Evolutionary conservation across 1,284 basidiomycete genomes (phyloP).

Genomic region (Sanghuangporus baumii): DNA sequence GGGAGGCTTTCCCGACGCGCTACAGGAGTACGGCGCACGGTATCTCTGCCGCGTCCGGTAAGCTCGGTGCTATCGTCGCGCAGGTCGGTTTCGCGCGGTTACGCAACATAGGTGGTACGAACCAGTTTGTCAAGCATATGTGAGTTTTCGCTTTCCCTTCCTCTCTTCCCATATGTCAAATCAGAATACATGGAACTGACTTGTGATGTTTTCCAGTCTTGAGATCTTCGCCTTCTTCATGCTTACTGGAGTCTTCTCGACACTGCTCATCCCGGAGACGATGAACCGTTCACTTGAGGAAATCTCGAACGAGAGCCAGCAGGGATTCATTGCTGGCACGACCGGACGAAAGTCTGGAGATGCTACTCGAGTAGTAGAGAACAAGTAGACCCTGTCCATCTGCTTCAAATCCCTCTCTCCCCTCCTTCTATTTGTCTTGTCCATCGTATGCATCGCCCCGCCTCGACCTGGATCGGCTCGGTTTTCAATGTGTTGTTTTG

Average conservation of each 20-base stretch:
- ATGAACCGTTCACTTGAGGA: slow-evolving; percentile 53
- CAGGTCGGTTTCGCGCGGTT: slow-evolving; percentile 53
- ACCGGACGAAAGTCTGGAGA: not conserved
- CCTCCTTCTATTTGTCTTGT: not conserved
- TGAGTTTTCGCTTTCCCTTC: slow-evolving; percentile 15
- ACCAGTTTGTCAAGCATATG: slow-evolving; percentile 34
- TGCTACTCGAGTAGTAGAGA: not conserved
- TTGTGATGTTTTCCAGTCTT: slow-evolving; percentile 20
- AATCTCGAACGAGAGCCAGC: slow-evolving; percentile 46
- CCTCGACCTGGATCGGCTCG: not conserved
- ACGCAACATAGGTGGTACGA: slow-evolving; percentile 44
- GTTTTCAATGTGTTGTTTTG: not conserved
- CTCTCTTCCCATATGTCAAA: not conserved
- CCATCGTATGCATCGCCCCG: not conserved
- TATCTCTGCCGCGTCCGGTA: slow-evolving; percentile 64
- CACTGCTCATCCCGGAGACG: slow-evolving; percentile 59
- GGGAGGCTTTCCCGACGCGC: slow-evolving; percentile 70
- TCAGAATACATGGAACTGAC: slow-evolving; percentile 20
- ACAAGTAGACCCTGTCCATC: not conserved
- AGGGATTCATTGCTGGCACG: slow-evolving; percentile 35
- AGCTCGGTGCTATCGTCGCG: slow-evolving; percentile 63
- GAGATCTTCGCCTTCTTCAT: slow-evolving; percentile 56
- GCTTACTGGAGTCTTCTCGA: slow-evolving; percentile 55
- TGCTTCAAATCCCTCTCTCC: not conserved
- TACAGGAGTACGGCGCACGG: slow-evolving; percentile 71